Conservation (phyloP, 2,329 filamentous ascomycete genomes). For the Endocalyx cinctus region DNA sequence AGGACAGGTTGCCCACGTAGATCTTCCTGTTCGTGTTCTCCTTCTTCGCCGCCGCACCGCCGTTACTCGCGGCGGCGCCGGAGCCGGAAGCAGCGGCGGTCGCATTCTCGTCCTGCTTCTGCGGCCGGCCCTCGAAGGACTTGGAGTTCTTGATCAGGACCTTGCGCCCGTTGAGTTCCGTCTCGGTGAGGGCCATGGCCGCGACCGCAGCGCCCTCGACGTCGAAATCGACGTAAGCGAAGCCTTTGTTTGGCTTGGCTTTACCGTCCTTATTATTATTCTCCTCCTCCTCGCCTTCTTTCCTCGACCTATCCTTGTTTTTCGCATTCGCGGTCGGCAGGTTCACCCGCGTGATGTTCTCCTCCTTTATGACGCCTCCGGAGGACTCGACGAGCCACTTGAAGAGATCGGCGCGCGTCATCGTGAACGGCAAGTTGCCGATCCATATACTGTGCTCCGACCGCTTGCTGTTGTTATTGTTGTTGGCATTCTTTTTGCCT, state of each 20-base stretch:
- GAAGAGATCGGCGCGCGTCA: conserved; percentile 69
- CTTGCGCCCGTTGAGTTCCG: conserved; percentile 67
- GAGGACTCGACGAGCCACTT: conserved; percentile 74
- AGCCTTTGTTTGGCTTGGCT: conserved; percentile 79
- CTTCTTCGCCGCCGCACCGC: conserved; percentile 17
- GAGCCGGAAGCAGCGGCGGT: conserved; percentile 28
- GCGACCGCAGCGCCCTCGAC: conserved; percentile 64
- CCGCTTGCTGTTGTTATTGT: conserved; percentile 48
- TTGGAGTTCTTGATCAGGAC: conserved; percentile 92
- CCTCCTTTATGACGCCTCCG: conserved; percentile 59
- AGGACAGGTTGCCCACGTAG: conserved; percentile 87
- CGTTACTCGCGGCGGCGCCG: conserved; percentile 19
- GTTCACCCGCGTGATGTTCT: conserved; percentile 79
- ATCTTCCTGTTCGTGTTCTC: conserved; percentile 67
- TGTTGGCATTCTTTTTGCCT: conserved; percentile 29
- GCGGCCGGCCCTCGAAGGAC: conserved; percentile 84
- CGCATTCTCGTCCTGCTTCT: conserved; percentile 45
- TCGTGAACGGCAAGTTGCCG: conserved; percentile 84
- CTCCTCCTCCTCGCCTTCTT: conserved; percentile 14
- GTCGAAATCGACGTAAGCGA: conserved; percentile 91
- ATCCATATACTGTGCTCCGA: conserved; percentile 91
- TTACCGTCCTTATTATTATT: too few species aligned
- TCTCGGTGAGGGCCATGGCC: conserved; percentile 85
- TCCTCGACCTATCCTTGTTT: conserved; percentile 19
- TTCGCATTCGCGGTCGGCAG: conserved; percentile 61